Evolutionary conservation across 768 basidiomycete species (phyloP).

Genomic region (Lentinula raphanica): DNA sequence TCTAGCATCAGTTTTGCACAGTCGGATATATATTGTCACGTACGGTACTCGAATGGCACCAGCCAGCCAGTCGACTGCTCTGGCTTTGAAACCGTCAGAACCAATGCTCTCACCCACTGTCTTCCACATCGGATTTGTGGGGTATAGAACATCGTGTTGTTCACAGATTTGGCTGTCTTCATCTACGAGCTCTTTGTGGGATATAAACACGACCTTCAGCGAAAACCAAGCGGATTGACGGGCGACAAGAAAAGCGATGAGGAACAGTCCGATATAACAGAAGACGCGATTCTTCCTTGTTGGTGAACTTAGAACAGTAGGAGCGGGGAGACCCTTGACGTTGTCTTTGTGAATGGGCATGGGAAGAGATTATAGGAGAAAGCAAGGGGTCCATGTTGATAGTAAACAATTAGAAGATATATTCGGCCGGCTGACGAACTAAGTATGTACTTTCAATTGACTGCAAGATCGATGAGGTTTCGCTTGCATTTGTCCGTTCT

Average conservation of each 20-base stretch:
- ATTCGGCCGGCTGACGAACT: not conserved
- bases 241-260: not conserved
- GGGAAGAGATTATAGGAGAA: not conserved
- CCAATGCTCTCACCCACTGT: conserved; percentile 7
- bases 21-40: conserved; percentile 1
- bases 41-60: conserved; percentile 28
- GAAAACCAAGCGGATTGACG: not conserved
- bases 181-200: too few species aligned
- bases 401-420: too few species aligned
- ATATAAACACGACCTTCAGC: too few species aligned
- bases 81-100: conserved; percentile 21
- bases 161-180: not conserved
- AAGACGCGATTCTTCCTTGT: not conserved
- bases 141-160: not conserved
- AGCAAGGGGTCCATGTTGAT: too few species aligned
- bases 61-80: conserved; percentile 26
- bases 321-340: not conserved
- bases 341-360: not conserved
- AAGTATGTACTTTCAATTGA: too few species aligned
- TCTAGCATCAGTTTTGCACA: not conserved
- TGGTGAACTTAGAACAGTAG: not conserved
- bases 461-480: too few species aligned
- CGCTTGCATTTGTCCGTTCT: too few species aligned
- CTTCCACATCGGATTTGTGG: not conserved
- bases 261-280: not conserved